These are phyloP conservation scores for Alnus glutinosa DNA, from an alignment of 306 rosid genomes.

Conservation along the genomic window DNA sequence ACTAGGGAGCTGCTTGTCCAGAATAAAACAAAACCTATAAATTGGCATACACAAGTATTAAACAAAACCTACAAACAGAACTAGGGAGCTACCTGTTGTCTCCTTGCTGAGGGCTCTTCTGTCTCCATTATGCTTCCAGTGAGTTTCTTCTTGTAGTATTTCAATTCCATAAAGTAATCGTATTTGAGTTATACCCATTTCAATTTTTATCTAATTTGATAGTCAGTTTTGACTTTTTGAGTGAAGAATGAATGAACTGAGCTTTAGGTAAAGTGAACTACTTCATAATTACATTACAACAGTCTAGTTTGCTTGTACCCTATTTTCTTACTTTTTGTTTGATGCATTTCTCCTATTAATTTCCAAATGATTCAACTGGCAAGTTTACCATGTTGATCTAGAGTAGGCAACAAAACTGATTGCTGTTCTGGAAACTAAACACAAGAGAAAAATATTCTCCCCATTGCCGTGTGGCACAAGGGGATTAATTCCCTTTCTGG, in stretches of 20 bases:
- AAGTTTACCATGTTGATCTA: not conserved
- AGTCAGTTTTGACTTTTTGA: too few relatives aligned
- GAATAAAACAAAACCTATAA: too few relatives aligned
- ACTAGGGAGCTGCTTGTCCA: too few relatives aligned
- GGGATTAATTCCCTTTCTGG: too few relatives aligned
- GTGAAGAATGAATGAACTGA: not conserved
- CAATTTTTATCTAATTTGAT: not conserved
- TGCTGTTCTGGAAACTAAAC: not conserved
- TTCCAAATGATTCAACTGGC: not conserved
- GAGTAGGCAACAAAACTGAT: not conserved
- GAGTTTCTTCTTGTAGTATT: constrained; percentile 29
- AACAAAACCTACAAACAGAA: too few relatives aligned
- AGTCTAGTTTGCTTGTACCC: not conserved
- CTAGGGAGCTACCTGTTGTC: too few relatives aligned
- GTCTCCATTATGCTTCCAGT: constrained; percentile 91
- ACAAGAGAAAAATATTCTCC: not conserved
- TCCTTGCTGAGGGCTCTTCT: constrained; percentile 35
- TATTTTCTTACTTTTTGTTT: not conserved
- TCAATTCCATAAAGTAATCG: not conserved
- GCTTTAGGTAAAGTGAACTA: not conserved
- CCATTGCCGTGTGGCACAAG: too few relatives aligned
- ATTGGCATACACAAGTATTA: too few relatives aligned
- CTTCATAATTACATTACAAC: not conserved
- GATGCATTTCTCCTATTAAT: not conserved
- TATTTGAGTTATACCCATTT: not conserved